phyloP scores from a whole-genome alignment of 306 rosid genomes.

The Fragaria ananassa region DNA sequence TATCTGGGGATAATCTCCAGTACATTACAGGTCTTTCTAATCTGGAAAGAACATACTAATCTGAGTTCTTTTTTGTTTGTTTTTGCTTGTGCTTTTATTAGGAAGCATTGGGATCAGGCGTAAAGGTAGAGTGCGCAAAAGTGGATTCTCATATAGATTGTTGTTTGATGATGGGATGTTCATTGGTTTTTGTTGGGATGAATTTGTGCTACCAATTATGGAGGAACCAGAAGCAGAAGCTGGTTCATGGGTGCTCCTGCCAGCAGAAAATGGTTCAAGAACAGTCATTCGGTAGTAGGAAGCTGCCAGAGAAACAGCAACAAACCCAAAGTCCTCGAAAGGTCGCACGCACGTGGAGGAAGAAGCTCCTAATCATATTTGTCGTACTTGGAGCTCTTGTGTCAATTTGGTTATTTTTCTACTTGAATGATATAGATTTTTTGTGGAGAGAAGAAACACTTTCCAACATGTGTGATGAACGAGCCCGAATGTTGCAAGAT shows the following conservation, averaged over 20 bases:
- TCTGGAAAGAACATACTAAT: conserved; percentile 2
- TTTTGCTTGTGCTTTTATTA: conserved; percentile 28
- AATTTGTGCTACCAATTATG: conserved; percentile 41
- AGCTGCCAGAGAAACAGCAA: conserved; percentile 30
- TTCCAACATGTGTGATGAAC: conserved; percentile 91
- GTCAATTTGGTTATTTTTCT: conserved; percentile 66
- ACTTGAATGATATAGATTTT: conserved; percentile 42
- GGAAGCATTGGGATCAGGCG: conserved; percentile 38
- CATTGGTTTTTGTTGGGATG: conserved; percentile 54
- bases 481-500: conserved; percentile 96
- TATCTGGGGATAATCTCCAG: neutral
- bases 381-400: conserved; percentile 43
- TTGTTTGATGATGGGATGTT: conserved; percentile 39
- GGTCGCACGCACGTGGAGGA: conserved; percentile 74
- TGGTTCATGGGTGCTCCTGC: conserved; percentile 30
- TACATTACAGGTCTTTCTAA: neutral
- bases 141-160: conserved; percentile 28
- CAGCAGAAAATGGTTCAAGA: conserved; percentile 27
- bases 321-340: conserved; percentile 37
- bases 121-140: conserved; percentile 24
- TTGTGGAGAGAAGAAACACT: conserved; percentile 75
- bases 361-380: conserved; percentile 47
- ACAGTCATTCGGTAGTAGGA: conserved; percentile 24
- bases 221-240: conserved; percentile 41
- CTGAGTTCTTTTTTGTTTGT: conserved; percentile 8